Base-by-base conservation (phyloP, 805 yeast genomes). In the Priceomyces fermenticarens region DNA sequence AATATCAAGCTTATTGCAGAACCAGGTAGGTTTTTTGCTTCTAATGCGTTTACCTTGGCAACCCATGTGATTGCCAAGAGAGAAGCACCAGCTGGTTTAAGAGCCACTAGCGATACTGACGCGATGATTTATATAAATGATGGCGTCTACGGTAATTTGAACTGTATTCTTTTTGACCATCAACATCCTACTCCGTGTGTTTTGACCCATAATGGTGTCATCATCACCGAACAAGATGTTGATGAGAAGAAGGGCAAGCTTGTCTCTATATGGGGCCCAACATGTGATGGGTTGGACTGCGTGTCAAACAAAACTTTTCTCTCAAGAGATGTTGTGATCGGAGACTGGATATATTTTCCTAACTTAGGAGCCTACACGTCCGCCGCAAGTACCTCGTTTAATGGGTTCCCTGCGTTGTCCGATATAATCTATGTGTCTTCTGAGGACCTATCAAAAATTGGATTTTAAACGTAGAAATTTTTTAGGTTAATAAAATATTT, bases 211-310 rank as follows among this genome's bases (percentile, higher is more conserved):
- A 62, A 70, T 30, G 73, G 74, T 32, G 23, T 46, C 43, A 9
- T 29, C 4, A 13, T 39, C 35, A 10, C 42, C 29, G 47, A 45
- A 23, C 23, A 37, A 26, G 44, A 42, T 30, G 38, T 40, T 37
- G 39, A 36, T 14, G 69, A 61, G 25, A 38, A 42, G 46, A 45
- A 45, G 44, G 58, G 61, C 32, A 54, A 61, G 47, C 61, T 60
- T 33, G 83, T 77, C 39, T 86, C 96, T 3, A 75, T 93, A 45
- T 91, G 99, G 99, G 99, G 99, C 4, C 99, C 98, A 34, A 91
- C 98, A 13, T 91, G 99, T 67, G 99, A 91, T 65, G 97, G 97
- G 3, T 72, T 91, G 47, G 99, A 91, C 62, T 85, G 95, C 61
- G 79, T 91, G 43, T 61, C 85, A 13, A 60, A 70, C 35, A 70